A percentile compares a stretch with the other conserved stretches of the same genome.
Evolutionary conservation across 148 eudicot species (phyloP).

Genomic region (Talinum fruticosum): DNA sequence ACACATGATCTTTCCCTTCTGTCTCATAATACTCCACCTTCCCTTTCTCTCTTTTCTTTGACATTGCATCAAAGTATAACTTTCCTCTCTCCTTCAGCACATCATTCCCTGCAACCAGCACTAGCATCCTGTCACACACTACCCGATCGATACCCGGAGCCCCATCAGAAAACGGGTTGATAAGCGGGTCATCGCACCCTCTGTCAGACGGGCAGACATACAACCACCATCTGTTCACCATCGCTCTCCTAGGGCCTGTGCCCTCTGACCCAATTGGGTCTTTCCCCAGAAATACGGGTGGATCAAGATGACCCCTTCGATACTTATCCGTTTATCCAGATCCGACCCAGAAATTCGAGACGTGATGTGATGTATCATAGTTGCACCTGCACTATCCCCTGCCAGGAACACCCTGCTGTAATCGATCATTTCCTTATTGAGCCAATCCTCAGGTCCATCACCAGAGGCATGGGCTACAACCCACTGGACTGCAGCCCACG

Average conservation of each 20-base stretch:
- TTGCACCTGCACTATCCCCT: conserved; percentile 50
- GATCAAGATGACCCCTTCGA: conserved; percentile 30
- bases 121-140: conserved; percentile 23
- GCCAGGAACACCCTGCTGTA: conserved; percentile 26
- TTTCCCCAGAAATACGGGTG: conserved; percentile 42
- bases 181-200: conserved; percentile 38
- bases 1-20: conserved; percentile 42
- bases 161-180: conserved; percentile 36
- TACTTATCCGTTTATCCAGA: background rate
- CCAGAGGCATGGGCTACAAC: conserved; percentile 29
- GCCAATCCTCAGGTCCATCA: conserved; percentile 29
- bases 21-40: conserved; percentile 26
- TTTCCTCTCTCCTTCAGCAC: conserved; percentile 34
- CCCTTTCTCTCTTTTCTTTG: conserved; percentile 32
- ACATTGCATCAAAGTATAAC: conserved; percentile 28
- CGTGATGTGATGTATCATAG: conserved; percentile 29
- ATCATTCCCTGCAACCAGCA: conserved; percentile 38
- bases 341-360: conserved; percentile 13
- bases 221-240: conserved; percentile 46
- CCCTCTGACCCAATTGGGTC: conserved; percentile 35
- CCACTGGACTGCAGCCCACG: conserved; percentile 49
- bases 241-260: conserved; percentile 28
- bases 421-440: conserved; percentile 28
- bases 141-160: conserved; percentile 19
- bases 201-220: conserved; percentile 35